Conservation (phyloP, 2,329 filamentous ascomycete species). For the Tolypocladium cylindrosporum region DNA sequence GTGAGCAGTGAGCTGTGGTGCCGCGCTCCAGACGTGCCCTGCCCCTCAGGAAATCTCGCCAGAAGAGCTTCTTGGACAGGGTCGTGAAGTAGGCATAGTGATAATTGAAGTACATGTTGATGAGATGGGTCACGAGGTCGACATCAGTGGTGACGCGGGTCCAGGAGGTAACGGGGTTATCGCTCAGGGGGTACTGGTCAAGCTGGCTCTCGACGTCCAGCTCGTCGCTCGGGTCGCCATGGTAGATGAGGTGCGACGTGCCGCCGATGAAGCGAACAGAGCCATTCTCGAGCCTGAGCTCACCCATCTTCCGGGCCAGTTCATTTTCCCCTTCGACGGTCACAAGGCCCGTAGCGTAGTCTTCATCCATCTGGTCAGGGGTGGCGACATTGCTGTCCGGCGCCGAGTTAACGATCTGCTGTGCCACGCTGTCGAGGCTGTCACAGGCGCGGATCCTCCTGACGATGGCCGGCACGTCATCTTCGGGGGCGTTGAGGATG, state of each 20-base stretch:
- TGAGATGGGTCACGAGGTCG: constrained; percentile 70
- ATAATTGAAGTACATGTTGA: constrained; percentile 98
- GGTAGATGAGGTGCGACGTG: constrained; percentile 84
- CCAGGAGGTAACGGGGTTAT: constrained; percentile 75
- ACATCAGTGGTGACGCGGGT: constrained; percentile 74
- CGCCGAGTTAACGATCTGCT: constrained; percentile 39
- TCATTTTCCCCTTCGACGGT: constrained; percentile 59
- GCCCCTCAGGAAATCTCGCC: constrained; percentile 71
- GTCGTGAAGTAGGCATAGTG: constrained; percentile 96
- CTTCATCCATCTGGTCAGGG: constrained; percentile 27
- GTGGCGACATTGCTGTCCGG: constrained; percentile 8
- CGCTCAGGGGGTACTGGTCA: constrained; percentile 38
- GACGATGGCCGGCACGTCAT: constrained; percentile 75
- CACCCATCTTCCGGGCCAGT: constrained; percentile 85
- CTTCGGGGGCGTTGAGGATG: constrained; percentile 82
- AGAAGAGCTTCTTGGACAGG: constrained; percentile 77
- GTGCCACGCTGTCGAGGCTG: constrained; percentile 45
- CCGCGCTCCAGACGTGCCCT: constrained; percentile 43
- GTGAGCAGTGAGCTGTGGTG: constrained; percentile 68
- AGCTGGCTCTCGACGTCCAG: constrained; percentile 29
- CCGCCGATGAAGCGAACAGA: constrained; percentile 86
- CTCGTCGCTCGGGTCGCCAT: constrained; percentile 40
- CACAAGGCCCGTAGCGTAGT: constrained; percentile 26
- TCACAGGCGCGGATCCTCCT: constrained; percentile 81
- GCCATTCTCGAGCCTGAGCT: constrained; percentile 77